Evolutionary conservation across 2,329 filamentous ascomycete genomes (phyloP).

Genomic region (Calonectria pseudoreteaudii): DNA sequence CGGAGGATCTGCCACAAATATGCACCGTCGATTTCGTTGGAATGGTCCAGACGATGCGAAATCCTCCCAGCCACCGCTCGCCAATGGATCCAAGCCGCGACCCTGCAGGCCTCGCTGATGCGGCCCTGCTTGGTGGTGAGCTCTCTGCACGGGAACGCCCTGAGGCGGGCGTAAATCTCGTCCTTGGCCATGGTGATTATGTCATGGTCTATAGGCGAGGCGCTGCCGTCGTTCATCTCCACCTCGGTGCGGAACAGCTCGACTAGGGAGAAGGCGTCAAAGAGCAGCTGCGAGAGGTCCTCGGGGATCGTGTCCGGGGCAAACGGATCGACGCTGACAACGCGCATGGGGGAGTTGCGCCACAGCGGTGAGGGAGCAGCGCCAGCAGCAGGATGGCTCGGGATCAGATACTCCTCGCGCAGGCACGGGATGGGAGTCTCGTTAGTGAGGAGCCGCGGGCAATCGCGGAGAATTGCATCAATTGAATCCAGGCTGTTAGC

Average conservation of each 20-base stretch:
- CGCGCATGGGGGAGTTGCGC: neutral
- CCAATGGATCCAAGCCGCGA: conserved; percentile 15
- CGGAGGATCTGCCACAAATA: conserved; percentile 10
- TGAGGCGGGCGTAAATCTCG: neutral
- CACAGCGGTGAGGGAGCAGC: neutral
- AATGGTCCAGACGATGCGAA: neutral
- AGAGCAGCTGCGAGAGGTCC: conserved; percentile 2
- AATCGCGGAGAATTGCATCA: conserved; percentile 14
- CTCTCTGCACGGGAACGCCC: neutral
- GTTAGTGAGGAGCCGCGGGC: conserved; percentile 8
- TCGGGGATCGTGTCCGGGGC: neutral
- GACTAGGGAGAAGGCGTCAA: conserved; percentile 4
- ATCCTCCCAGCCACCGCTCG: neutral
- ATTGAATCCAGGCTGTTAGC: conserved; percentile 15
- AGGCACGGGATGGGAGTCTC: neutral
- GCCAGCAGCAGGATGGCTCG: neutral
- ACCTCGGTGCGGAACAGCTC: conserved; percentile 11
- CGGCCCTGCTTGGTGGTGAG: conserved; percentile 1
- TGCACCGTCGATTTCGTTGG: conserved; percentile 3
- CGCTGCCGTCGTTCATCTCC: conserved; percentile 8
- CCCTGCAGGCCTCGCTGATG: conserved; percentile 1
- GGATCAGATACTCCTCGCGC: neutral
- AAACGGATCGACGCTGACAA: neutral
- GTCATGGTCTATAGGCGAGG: neutral
- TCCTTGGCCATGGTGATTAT: neutral